Percentiles rank a stretch among this genome's conserved stretches.
Evolutionary conservation across 2,329 filamentous ascomycete genomes (phyloP).

Genomic region (Allantophomopsis lycopodina): DNA sequence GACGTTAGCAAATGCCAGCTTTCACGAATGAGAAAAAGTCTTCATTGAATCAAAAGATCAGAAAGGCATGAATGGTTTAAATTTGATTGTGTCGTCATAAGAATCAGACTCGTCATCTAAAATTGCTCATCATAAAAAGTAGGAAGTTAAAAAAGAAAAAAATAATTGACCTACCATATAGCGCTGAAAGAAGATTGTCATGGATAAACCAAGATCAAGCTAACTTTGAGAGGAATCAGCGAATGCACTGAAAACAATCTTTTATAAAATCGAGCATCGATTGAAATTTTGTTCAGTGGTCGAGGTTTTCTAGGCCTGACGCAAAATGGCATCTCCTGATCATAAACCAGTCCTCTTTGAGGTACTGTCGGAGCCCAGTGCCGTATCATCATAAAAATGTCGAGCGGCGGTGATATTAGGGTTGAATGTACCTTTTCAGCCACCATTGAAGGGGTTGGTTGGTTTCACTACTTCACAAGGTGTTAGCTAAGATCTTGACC

Average conservation of each 20-base stretch:
- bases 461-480: background rate
- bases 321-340: conserved; percentile 72
- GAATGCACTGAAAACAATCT: background rate
- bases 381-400: conserved; percentile 62
- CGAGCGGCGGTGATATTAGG: conserved; percentile 2
- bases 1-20: conserved; percentile 6
- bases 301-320: conserved; percentile 99
- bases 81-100: conserved; percentile 55
- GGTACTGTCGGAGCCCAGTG: conserved; percentile 86
- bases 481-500: background rate
- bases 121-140: conserved; percentile 30
- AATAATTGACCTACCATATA: conserved; percentile 8
- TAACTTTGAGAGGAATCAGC: background rate
- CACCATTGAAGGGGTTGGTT: conserved; percentile 2
- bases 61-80: conserved; percentile 62
- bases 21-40: background rate
- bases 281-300: conserved; percentile 58
- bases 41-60: conserved; percentile 22
- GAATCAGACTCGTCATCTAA: conserved; percentile 72
- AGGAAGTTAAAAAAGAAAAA: conserved; percentile 5
- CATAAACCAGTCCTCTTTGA: conserved; percentile 36
- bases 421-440: conserved; percentile 6
- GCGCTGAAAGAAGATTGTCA: conserved; percentile 8
- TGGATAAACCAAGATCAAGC: background rate
- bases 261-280: background rate